Evolutionary conservation across 208 protist genomes (phyloP), one percentile per base, ranked within the genome.

Genomic region (Wallacemonas sp.): DNA sequence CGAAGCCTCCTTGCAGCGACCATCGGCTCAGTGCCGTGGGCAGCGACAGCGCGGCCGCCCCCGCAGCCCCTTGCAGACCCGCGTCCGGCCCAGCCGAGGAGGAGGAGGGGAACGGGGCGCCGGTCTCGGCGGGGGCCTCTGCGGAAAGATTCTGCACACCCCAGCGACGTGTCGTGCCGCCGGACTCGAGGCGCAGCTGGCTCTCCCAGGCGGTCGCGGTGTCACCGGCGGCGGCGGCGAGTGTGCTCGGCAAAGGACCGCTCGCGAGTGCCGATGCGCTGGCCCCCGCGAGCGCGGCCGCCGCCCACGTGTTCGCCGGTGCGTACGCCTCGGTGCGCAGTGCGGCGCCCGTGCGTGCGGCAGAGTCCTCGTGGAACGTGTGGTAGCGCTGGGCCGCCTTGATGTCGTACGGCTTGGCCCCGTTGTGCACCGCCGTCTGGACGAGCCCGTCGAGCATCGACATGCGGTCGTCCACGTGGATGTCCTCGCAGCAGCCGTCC

Each of bases 401-500:
- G 11, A 61, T 65, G 4, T 77, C 59, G 59, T 92, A 94, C 39
- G 67, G 65, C 33, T 45, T 73, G 10, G 85, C 84, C 16, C 91
- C 91, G 18, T 63, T 65, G 26, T 52, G 12, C 4, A 81, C 26
- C 2, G 84, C 77, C 41, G 67, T 31, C 42, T 82, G 42, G 4
- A 94, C 80, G 44, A 89, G 69, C 38, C 20, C 14, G 54, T 93
- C 68, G 0, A 92, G 62, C 57, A 86, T 91, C 22, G 46, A 23
- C 50, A 96, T 75, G 11, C 41, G 59, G 11, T 48, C 61, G 55
- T 95, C 84, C 31, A 84, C 76, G 11, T 87, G 69, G 50, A 93
- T 64, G 18, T 82, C 74, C 57, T 91, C 86, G 67, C 84, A 93
- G 69, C 77, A 88, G 28, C 89, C 87, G 68, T 95, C 89, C 32